These are phyloP conservation scores for Priceomyces haplophilus DNA, from an alignment of 805 yeast species.

Conservation along the genomic window DNA sequence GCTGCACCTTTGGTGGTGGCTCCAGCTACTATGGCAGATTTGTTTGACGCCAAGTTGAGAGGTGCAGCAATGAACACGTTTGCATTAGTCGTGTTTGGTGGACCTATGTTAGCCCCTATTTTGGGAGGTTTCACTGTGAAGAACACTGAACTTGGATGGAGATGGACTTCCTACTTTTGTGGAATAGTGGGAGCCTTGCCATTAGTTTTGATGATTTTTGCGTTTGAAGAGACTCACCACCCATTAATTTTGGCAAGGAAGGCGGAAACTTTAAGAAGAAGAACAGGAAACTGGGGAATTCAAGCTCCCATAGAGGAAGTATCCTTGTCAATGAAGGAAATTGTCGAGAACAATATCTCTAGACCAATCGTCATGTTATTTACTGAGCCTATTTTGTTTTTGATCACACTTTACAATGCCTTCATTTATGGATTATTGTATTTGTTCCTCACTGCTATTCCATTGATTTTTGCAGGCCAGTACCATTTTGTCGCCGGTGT, in stretches of 20 bases:
- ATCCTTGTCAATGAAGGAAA: slow-evolving; percentile 12
- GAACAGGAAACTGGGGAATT: slow-evolving; percentile 29
- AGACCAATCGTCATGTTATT: slow-evolving; percentile 30
- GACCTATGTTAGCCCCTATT: slow-evolving; percentile 76
- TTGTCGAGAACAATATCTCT: slow-evolving; percentile 21
- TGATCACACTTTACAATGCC: slow-evolving; percentile 35
- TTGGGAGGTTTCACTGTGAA: slow-evolving; percentile 28
- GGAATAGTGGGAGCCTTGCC: slow-evolving; percentile 33
- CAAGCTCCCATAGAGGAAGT: slow-evolving; percentile 24
- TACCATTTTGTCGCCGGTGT: slow-evolving; percentile 25
- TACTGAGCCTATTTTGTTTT: slow-evolving; percentile 34
- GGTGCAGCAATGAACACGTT: slow-evolving; percentile 73
- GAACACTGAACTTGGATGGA: slow-evolving; percentile 40
- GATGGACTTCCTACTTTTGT: slow-evolving; percentile 49
- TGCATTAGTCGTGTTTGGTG: slow-evolving; percentile 62
- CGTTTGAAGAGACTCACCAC: slow-evolving; percentile 32
- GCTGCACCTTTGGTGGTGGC: slow-evolving; percentile 78
- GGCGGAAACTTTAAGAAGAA: slow-evolving; percentile 24
- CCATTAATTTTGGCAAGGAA: slow-evolving; percentile 22
- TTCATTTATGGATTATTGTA: slow-evolving; percentile 39
- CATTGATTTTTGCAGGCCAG: slow-evolving; percentile 37
- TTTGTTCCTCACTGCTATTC: slow-evolving; percentile 35
- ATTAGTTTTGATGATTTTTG: slow-evolving; percentile 23
- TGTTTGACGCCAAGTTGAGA: slow-evolving; percentile 58
- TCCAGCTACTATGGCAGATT: slow-evolving; percentile 79